Percentiles rank a stretch among this genome's conserved stretches.
Evolutionary conservation across 495 filamentous ascomycete species (phyloP).

Genomic region (Talaromyces wortmannii): DNA sequence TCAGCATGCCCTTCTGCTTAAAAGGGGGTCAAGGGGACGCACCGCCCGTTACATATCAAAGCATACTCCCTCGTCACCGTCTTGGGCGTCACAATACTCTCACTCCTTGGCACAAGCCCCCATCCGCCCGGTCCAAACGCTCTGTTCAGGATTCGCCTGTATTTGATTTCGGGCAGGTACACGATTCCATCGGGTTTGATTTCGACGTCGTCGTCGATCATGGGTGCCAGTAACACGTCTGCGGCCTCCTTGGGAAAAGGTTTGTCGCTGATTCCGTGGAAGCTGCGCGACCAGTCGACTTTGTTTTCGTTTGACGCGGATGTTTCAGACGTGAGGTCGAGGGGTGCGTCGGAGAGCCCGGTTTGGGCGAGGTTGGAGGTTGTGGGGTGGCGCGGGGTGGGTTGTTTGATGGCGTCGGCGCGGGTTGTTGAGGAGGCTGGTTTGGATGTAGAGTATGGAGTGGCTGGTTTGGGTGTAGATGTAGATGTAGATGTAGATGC

Average conservation of each 20-base stretch:
- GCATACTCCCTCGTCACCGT: conserved; percentile 93
- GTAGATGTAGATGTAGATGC: conserved; percentile 12
- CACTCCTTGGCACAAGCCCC: conserved; percentile 85
- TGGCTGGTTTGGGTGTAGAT: conserved; percentile 6
- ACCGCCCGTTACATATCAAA: conserved; percentile 84
- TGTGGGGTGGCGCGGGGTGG: conserved; percentile 27
- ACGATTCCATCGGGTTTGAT: conserved; percentile 95
- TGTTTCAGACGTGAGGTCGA: conserved; percentile 35
- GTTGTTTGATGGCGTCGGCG: conserved; percentile 11
- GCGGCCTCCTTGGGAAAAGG: conserved; percentile 74
- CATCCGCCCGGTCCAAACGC: conserved; percentile 95
- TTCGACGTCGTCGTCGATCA: conserved; percentile 75
- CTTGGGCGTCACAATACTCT: conserved; percentile 83
- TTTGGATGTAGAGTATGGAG: conserved; percentile 3
- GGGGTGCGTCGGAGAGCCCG: conserved; percentile 45
- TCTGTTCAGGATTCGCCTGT: conserved; percentile 80
- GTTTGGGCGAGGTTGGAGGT: conserved; percentile 43
- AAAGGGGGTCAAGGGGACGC: conserved; percentile 22
- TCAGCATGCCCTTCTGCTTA: neutral
- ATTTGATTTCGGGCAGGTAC: conserved; percentile 98
- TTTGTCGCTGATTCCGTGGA: conserved; percentile 72
- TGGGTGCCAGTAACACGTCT: conserved; percentile 59
- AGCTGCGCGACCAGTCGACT: conserved; percentile 92
- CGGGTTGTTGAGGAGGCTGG: conserved; percentile 2
- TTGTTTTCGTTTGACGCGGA: conserved; percentile 15